Evolutionary conservation across 805 yeast genomes (phyloP).

Genomic region (Nakazawaea holstii): DNA sequence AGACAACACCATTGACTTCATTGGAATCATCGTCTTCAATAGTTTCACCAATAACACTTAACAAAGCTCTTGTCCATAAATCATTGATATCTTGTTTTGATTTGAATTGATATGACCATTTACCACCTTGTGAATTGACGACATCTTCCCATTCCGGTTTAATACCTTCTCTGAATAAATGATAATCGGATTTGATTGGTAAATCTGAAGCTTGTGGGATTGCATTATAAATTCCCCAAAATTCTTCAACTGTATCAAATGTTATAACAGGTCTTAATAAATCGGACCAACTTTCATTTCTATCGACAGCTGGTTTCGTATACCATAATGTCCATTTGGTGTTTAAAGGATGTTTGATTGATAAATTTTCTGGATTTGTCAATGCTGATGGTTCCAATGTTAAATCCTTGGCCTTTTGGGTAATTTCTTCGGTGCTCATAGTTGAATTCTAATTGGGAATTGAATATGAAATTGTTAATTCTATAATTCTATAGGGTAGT

Average conservation of each 20-base stretch:
- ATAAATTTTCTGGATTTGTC: conserved; percentile 57
- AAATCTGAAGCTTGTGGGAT: conserved; percentile 88
- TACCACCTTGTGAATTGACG: conserved; percentile 85
- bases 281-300: conserved; percentile 85
- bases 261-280: conserved; percentile 89
- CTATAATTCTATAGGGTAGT: background rate
- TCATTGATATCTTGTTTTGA: conserved; percentile 70
- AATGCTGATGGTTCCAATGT: conserved; percentile 32
- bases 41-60: conserved; percentile 93
- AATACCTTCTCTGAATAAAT: conserved; percentile 87
- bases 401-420: conserved; percentile 27
- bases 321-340: conserved; percentile 96
- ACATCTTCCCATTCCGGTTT: conserved; percentile 99
- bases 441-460: background rate
- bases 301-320: conserved; percentile 83
- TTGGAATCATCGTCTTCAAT: conserved; percentile 72
- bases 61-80: conserved; percentile 84
- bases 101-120: conserved; percentile 81
- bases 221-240: conserved; percentile 96
- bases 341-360: conserved; percentile 83
- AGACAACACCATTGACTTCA: conserved; percentile 92
- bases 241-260: conserved; percentile 93
- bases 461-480: background rate
- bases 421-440: conserved; percentile 21
- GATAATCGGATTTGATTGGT: conserved; percentile 91